phyloP scores from a whole-genome alignment of 768 basidiomycete genomes.

The Mycena pura region DNA sequence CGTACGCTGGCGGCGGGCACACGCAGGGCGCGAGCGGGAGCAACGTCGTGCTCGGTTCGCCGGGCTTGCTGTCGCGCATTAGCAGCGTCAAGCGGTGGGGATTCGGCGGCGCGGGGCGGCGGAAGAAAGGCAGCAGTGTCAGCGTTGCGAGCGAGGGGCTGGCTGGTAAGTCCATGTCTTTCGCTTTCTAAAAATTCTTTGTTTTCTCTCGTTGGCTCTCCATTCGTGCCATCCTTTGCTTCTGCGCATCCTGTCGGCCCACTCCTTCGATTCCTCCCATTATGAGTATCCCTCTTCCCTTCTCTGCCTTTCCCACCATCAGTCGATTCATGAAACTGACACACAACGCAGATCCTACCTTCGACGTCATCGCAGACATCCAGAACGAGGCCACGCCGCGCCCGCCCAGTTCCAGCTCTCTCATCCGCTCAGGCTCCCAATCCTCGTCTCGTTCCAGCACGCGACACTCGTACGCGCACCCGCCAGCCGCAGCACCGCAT shows the following conservation, averaged over 20 bases:
- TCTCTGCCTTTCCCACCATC: not conserved
- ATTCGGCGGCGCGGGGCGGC: conserved; percentile 32
- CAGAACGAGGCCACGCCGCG: conserved; percentile 16
- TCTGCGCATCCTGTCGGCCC: not conserved
- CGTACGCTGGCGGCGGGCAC: conserved; percentile 30
- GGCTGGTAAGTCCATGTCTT: conserved; percentile 9
- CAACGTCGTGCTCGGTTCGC: conserved; percentile 17
- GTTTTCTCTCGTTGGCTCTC: not conserved
- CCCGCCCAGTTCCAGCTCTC: conserved; percentile 13
- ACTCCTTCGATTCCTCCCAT: not conserved
- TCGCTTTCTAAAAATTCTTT: not conserved
- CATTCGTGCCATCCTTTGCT: not conserved
- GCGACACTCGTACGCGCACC: conserved; percentile 27
- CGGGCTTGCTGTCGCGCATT: conserved; percentile 53
- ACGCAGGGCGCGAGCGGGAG: not conserved
- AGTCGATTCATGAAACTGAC: too few relatives aligned
- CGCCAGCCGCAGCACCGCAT: conserved; percentile 14
- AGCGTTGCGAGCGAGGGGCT: conserved; percentile 23
- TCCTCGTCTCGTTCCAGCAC: conserved; percentile 22
- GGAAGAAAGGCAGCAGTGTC: conserved; percentile 35
- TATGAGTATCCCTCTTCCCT: not conserved
- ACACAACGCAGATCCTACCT: conserved; percentile 14
- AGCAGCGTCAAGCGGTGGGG: conserved; percentile 66
- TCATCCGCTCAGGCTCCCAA: conserved; percentile 18
- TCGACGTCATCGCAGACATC: conserved; percentile 20